Evolutionary conservation across 768 basidiomycete genomes (phyloP).

Genomic region (Suillus subalutaceus): DNA sequence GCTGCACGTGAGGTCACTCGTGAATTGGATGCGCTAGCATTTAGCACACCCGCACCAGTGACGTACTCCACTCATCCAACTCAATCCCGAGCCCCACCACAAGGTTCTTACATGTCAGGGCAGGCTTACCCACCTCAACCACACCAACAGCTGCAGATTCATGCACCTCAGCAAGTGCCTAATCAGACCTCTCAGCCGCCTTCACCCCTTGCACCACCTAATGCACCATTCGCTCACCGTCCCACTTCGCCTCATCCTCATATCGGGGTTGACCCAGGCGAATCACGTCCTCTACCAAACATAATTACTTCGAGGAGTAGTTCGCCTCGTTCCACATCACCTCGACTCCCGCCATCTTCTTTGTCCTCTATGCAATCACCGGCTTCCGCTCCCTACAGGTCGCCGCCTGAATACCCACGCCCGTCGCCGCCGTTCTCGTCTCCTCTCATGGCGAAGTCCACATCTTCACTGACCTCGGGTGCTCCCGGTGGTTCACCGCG

Average conservation of each 20-base stretch:
- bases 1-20: slow-evolving; percentile 69
- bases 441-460: slow-evolving; percentile 33
- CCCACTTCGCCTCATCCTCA: slow-evolving; percentile 42
- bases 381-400: slow-evolving; percentile 37
- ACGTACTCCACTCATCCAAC: slow-evolving; percentile 22
- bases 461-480: slow-evolving; percentile 33
- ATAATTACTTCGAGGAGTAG: slow-evolving; percentile 3
- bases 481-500: slow-evolving; percentile 42
- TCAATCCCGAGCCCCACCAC: slow-evolving; percentile 15
- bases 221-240: slow-evolving; percentile 43
- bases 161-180: slow-evolving; percentile 11
- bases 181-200: slow-evolving; percentile 25
- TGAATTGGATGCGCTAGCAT: slow-evolving; percentile 62
- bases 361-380: neutral
- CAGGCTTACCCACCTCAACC: slow-evolving; percentile 5
- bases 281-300: slow-evolving; percentile 10
- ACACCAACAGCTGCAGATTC: slow-evolving; percentile 13
- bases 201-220: slow-evolving; percentile 37
- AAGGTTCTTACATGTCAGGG: slow-evolving; percentile 1
- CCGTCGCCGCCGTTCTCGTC: slow-evolving; percentile 38
- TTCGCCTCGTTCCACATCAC: slow-evolving; percentile 17
- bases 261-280: slow-evolving; percentile 11
- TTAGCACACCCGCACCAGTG: slow-evolving; percentile 30
- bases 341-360: slow-evolving; percentile 13
- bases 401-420: slow-evolving; percentile 51